phyloP scores from a whole-genome alignment of 345 rosid species.

The Lepidium didymum region DNA sequence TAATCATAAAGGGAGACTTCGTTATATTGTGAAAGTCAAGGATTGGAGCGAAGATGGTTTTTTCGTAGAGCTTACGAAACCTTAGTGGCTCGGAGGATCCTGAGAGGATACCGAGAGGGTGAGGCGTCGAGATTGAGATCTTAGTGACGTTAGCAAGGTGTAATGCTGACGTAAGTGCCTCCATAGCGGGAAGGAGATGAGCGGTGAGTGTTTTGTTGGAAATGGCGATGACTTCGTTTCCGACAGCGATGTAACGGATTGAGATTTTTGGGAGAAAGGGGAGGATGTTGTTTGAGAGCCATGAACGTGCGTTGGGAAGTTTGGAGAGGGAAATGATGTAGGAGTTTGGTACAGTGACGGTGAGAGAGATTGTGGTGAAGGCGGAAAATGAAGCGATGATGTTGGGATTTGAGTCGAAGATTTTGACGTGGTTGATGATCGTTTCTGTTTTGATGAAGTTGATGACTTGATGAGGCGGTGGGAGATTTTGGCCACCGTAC shows the following conservation, averaged over 20 bases:
- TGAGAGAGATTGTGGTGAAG: conserved; percentile 50
- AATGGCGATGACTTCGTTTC: conserved; percentile 68
- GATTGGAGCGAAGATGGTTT: conserved; percentile 55
- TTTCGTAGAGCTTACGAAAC: conserved; percentile 65
- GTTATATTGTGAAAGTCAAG: conserved; percentile 64
- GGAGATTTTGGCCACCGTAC: conserved; percentile 77
- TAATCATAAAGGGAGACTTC: conserved; percentile 78
- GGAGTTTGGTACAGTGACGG: conserved; percentile 65
- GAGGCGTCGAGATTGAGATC: conserved; percentile 63
- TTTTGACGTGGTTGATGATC: conserved; percentile 55
- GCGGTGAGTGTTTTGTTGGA: conserved; percentile 53
- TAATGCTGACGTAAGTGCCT: conserved; percentile 47
- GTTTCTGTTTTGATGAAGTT: conserved; percentile 59
- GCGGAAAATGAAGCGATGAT: conserved; percentile 63
- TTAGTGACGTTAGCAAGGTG: conserved; percentile 41
- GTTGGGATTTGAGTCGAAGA: conserved; percentile 73
- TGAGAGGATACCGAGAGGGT: conserved; percentile 61
- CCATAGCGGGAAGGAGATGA: conserved; percentile 63
- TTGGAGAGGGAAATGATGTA: conserved; percentile 55
- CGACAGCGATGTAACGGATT: conserved; percentile 58
- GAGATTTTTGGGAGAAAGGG: conserved; percentile 46
- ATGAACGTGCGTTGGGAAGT: conserved; percentile 47
- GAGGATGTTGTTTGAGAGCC: conserved; percentile 49
- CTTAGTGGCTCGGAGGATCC: conserved; percentile 72
- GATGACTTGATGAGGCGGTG: conserved; percentile 60